Conservation (phyloP, 495 filamentous ascomycete species). For the Pseudoneurospora amorphoporcata region DNA sequence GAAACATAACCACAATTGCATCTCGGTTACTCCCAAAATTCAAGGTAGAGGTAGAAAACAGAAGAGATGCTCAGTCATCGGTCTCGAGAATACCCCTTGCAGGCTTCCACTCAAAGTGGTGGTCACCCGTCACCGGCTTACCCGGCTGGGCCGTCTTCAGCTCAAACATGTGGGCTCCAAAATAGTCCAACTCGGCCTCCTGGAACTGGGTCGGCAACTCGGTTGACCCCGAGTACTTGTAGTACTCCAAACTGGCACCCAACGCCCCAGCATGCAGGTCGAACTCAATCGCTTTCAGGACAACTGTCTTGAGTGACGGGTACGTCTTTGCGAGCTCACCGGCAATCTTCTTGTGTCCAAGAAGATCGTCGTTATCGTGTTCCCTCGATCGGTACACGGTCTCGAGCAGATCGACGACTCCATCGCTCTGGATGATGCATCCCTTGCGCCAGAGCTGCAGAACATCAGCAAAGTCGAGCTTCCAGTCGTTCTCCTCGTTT, state of each 20-base stretch:
- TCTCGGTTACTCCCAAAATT: neutral
- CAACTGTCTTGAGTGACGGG: slow-evolving; percentile 44
- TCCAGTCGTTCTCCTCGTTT: slow-evolving; percentile 51
- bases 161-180: slow-evolving; percentile 56
- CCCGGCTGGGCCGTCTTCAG: slow-evolving; percentile 36
- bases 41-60: neutral
- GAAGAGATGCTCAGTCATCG: neutral
- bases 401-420: slow-evolving; percentile 51
- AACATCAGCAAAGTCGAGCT: slow-evolving; percentile 47
- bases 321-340: slow-evolving; percentile 44
- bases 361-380: slow-evolving; percentile 28
- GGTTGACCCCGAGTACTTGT: slow-evolving; percentile 52
- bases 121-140: slow-evolving; percentile 38
- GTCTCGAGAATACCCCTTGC: slow-evolving; percentile 16
- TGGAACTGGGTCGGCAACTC: slow-evolving; percentile 58
- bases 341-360: slow-evolving; percentile 39
- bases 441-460: slow-evolving; percentile 63
- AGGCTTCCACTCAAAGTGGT: slow-evolving; percentile 50
- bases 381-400: slow-evolving; percentile 17
- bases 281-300: slow-evolving; percentile 44
- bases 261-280: slow-evolving; percentile 57
- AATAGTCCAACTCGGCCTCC: slow-evolving; percentile 69
- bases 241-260: slow-evolving; percentile 55
- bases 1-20: neutral
- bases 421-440: slow-evolving; percentile 64